Conservation (phyloP, 345 rosid species). For the Salix udensis region DNA sequence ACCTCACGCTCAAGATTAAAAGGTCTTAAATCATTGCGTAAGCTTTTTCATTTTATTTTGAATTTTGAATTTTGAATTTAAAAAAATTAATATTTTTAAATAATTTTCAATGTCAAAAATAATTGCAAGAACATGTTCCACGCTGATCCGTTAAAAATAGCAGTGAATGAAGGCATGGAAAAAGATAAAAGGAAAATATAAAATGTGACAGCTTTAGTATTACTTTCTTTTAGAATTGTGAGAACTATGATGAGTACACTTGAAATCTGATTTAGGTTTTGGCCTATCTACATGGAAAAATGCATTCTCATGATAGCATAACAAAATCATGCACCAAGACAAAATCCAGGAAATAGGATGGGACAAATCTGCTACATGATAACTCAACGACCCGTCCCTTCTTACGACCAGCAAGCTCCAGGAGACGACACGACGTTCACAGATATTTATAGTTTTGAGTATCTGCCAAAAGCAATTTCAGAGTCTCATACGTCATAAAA, state of each 20-base stretch:
- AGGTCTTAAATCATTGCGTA: too few species aligned
- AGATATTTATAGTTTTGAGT: slow-evolving; percentile 23
- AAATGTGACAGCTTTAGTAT: neutral
- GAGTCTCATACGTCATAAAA: slow-evolving; percentile 81
- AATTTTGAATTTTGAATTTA: too few species aligned
- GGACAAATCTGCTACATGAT: neutral
- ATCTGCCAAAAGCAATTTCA: slow-evolving; percentile 51
- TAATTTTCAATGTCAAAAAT: too few species aligned
- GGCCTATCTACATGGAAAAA: slow-evolving; percentile 27
- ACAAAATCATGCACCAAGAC: slow-evolving; percentile 23
- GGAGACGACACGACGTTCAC: neutral
- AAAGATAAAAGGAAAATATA: neutral
- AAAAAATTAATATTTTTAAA: too few species aligned
- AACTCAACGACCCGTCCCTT: neutral
- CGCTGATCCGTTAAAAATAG: neutral
- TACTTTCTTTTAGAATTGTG: neutral
- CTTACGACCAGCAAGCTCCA: neutral
- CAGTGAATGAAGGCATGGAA: neutral
- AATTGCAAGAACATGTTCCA: too few species aligned
- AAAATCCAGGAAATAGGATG: slow-evolving; percentile 1
- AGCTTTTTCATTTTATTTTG: too few species aligned
- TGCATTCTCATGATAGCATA: slow-evolving; percentile 20
- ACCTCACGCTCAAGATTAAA: too few species aligned
- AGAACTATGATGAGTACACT: slow-evolving; percentile 8
- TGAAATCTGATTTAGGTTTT: neutral